Base-by-base conservation (phyloP, 2,329 filamentous ascomycete genomes). In the Capronia americana region DNA sequence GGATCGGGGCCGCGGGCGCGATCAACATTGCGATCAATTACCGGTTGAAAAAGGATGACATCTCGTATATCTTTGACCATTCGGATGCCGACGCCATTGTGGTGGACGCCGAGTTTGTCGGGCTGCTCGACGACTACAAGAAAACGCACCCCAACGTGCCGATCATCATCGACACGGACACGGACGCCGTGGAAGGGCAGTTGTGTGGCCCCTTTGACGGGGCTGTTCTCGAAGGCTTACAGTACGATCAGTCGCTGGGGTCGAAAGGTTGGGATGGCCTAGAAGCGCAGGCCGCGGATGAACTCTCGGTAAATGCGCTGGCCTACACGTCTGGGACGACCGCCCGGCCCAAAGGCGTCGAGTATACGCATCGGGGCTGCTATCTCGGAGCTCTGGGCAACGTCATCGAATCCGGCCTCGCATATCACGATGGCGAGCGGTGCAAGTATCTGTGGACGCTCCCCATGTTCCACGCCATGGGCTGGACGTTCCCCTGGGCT, bases 261-360 rank as follows among this genome's bases (percentile, higher is more conserved):
- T 77, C 75, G 30, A 85, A 86, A 57, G 92, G 92, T 24, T 99
- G 95, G 94, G 84, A 83, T 14, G 91, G 87, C 0, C 84, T 98
- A 26, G 85, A 91, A 68, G 84, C 87, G 1, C 89, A 93, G 71
- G 86, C 86, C 2, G 81, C 84, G 1, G 85, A 92, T 73, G 95
- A 99, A 77, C 90, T 97, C 71, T 88, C 88, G 67, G 85, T 92
- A 72, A 85, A 98, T 67, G 92, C 93, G 2, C 87, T 99, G 63
- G 92, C 94, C 1, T 98, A 98, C 77, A 99, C 95, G 0, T 95
- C 91, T 30, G 94, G 94, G 3, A 98, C 95, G 0, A 98, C 95
- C 0, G 93, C 93, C 0, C 84, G 86, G 32, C 95, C 95, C 1
- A 98, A 99, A 78, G 95, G 95, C 4, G 94, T 97, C 2, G 88